Base-by-base conservation (phyloP, 148 eudicot species). In the Rhododendron ovatum region DNA sequence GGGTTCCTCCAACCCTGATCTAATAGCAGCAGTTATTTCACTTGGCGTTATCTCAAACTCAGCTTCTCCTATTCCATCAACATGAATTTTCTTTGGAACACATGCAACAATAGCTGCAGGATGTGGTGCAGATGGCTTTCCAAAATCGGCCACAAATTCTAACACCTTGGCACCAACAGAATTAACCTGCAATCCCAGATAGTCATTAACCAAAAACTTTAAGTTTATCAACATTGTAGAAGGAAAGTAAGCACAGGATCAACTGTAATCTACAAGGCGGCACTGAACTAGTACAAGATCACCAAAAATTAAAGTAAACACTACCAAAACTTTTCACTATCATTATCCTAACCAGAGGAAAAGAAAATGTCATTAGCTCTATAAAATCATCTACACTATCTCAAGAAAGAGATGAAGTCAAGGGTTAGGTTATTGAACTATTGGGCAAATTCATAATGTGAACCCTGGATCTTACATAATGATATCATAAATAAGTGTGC, bases 51-150 rank as follows among this genome's bases (percentile, higher is more conserved):
- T 95, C 85, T 86, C 87, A 83, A 95, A 94, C 48, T 95, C 95
- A 63, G 92, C 91, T 91, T 98, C 99, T 84, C 95, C 96, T 73
- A 82, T 76, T 86, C 90, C 96, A 78, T 95, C 98, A 81, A 88
- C 83, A 87, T 98, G 98, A 78, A 94, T 94, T 88, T 92, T 93
- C 84, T 86, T 93, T 39, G 99, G 99, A 86, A 98, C 98, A 86
- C 99, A 98, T 43, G 98, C 98, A 91, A 98, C 99, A 87, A 98
- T 93, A 75, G 99, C 99, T 55, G 99, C 98, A 83, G 99, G 98
- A 90, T 91, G 88, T 17, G 99, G 99, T 69, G 98, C 98, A 89
- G 95, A 93, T 89, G 98, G 93, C 85, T 91, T 90, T 48, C 95
- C 98, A 82, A 88, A 95, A 90, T 98, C 96, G 86, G 99, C 91